Percentiles rank a stretch among this genome's conserved stretches.
Conservation (phyloP, 305 asterid species). For the Fraxinus albicans region DNA sequence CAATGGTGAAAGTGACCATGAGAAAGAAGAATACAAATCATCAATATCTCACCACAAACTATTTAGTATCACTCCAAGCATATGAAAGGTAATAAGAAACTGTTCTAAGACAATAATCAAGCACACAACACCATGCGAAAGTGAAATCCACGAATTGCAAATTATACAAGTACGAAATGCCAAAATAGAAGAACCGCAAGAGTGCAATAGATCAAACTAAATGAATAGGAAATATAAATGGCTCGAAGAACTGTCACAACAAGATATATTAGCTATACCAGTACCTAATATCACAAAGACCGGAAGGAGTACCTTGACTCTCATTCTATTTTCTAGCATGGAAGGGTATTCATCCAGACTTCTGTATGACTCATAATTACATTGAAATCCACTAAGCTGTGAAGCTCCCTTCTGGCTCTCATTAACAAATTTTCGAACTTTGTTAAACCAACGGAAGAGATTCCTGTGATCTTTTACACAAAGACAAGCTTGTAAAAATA, state of each 20-base stretch:
- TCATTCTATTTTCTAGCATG: not conserved
- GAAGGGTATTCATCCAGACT: not conserved
- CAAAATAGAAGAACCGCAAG: not conserved
- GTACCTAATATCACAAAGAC: not conserved
- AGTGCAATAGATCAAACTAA: not conserved
- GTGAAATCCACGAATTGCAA: not conserved
- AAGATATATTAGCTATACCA: not conserved
- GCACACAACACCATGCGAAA: not conserved
- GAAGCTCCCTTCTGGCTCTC: slow-evolving; percentile 35
- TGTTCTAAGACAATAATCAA: not conserved
- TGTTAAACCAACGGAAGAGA: slow-evolving; percentile 70
- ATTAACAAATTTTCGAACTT: slow-evolving; percentile 50
- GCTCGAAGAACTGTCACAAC: not conserved
- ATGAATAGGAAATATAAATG: not conserved
- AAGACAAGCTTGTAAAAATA: slow-evolving; percentile 90
- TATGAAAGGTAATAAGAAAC: not conserved
- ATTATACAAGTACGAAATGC: not conserved
- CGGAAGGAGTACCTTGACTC: not conserved
- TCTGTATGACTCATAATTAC: not conserved
- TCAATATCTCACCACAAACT: not conserved
- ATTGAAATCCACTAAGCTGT: slow-evolving; percentile 16
- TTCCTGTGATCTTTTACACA: slow-evolving; percentile 88
- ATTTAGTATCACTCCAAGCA: not conserved
- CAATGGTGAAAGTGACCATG: not conserved
- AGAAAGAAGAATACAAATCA: not conserved